Evolutionary conservation across 495 filamentous ascomycete species (phyloP), one percentile per base, ranked within the genome.

Genomic region (Penicillium salamii): DNA sequence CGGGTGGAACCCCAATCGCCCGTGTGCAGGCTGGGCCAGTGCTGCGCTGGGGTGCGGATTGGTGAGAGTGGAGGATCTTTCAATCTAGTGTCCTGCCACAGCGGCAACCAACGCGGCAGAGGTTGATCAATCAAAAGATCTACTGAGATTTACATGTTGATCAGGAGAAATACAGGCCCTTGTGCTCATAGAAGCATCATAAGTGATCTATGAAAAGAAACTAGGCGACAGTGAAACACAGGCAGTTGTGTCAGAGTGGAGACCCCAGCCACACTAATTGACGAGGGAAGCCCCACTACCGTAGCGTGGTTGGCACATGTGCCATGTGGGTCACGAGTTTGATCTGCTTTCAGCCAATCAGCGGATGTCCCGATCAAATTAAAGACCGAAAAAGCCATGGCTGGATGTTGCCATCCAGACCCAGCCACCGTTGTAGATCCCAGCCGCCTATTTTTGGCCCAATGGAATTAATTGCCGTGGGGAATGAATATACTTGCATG

Each of bases 31-130:
- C 6, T 88, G 84, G 86, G 82, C 82, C 4, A 75, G 75, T 23
- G 85, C 81, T 18, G 84, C 76, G 5, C 68, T 79, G 68, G 83
- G 75, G 5, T 79, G 75, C 63, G 85, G 85, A 11, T 62, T 88
- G 49, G 55, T 88, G 23, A 77, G 85, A 52, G 77, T 88, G n/a
- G 82, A 88, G 63, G 84, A 89, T 76, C 46, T 88, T 40, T 77
- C 79, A 9, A 63, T 78, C 24, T 77, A 44, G 39, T 35, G 35
- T 44, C 31, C 42, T 59, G 37, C 44, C 36, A 43, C 37, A 3
- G 26, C 24, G 17, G 4, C 26, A 31, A 15, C 17, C 23, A 37
- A 14, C n/a, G n/a, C 26, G 28, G 47, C 38, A 15, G 19, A 32
- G 15, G 20, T 38, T 20, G 19, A 42, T 31, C 7, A 39, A 32